Conservation (phyloP, 2,329 filamentous ascomycete genomes). For the Biscogniauxia marginata region DNA sequence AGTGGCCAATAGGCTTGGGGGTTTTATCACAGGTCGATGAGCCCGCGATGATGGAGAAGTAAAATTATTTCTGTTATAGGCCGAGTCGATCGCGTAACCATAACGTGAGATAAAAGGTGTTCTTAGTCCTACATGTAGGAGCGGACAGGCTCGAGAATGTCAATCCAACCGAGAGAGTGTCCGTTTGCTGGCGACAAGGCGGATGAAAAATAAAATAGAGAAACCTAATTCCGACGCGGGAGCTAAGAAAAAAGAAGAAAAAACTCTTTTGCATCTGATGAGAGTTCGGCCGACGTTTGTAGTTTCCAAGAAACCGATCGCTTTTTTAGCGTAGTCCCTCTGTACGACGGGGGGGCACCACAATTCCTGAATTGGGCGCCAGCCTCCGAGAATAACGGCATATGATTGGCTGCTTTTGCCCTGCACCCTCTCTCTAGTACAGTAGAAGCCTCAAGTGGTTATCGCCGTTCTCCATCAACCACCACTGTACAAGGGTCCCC, state of each 20-base stretch:
- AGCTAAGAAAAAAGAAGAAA: background rate
- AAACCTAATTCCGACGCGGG: too few species aligned
- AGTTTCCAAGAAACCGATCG: background rate
- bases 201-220: too few species aligned
- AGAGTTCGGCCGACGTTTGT: background rate
- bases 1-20: background rate
- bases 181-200: too few species aligned
- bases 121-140: too few species aligned
- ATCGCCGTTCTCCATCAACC: conserved; percentile 14
- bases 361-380: background rate
- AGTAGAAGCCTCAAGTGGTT: conserved; percentile 7
- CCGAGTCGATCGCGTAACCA: background rate
- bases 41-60: background rate
- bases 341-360: background rate
- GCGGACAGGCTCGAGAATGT: too few species aligned
- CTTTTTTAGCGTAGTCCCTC: background rate
- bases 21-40: background rate
- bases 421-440: conserved; percentile 4
- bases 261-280: background rate
- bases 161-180: too few species aligned
- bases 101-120: too few species aligned
- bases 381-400: background rate
- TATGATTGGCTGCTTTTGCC: conserved; percentile 8
- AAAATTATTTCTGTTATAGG: background rate
- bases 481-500: background rate